phyloP scores from a whole-genome alignment of 2,329 filamentous ascomycete genomes.

The Cryphonectria naterciae region DNA sequence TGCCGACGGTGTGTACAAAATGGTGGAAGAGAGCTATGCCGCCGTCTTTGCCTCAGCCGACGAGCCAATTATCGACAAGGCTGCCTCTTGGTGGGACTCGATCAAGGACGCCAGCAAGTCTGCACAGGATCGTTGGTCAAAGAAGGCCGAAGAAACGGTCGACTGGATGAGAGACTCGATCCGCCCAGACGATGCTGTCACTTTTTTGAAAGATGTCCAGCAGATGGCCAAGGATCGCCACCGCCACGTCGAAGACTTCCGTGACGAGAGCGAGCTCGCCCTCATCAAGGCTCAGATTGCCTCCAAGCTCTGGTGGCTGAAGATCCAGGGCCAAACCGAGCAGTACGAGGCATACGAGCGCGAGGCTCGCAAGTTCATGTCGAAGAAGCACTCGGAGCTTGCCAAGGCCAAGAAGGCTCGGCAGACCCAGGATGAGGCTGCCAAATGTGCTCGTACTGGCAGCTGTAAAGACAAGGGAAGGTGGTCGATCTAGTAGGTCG shows the following conservation, averaged over 20 bases:
- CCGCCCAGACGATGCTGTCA: slow-evolving; percentile 32
- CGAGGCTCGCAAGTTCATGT: slow-evolving; percentile 51
- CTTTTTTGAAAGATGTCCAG: slow-evolving; percentile 37
- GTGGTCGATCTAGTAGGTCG: slow-evolving; percentile 25
- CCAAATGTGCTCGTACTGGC: slow-evolving; percentile 20
- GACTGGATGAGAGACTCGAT: slow-evolving; percentile 35
- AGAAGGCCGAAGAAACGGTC: slow-evolving; percentile 32
- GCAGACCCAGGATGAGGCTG: slow-evolving; percentile 4
- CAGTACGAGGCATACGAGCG: slow-evolving; percentile 50
- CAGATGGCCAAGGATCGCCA: slow-evolving; percentile 38
- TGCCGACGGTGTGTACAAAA: slow-evolving; percentile 39
- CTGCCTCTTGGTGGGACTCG: slow-evolving; percentile 37
- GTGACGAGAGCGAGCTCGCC: slow-evolving; percentile 47
- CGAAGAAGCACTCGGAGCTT: slow-evolving; percentile 41
- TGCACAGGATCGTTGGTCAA: slow-evolving; percentile 31
- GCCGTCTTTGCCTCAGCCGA: slow-evolving; percentile 38
- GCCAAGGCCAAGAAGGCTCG: slow-evolving; percentile 39
- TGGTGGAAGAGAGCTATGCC: slow-evolving; percentile 37
- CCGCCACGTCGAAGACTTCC: slow-evolving; percentile 39
- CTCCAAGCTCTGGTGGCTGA: slow-evolving; percentile 62
- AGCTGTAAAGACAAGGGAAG: slow-evolving; percentile 16
- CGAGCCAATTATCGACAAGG: slow-evolving; percentile 39
- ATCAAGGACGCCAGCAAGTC: slow-evolving; percentile 36
- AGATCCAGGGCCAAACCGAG: slow-evolving; percentile 52
- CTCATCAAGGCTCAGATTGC: slow-evolving; percentile 58